phyloP scores from a whole-genome alignment of 2,329 filamentous ascomycete species.

The Botrytis hyacinthi region DNA sequence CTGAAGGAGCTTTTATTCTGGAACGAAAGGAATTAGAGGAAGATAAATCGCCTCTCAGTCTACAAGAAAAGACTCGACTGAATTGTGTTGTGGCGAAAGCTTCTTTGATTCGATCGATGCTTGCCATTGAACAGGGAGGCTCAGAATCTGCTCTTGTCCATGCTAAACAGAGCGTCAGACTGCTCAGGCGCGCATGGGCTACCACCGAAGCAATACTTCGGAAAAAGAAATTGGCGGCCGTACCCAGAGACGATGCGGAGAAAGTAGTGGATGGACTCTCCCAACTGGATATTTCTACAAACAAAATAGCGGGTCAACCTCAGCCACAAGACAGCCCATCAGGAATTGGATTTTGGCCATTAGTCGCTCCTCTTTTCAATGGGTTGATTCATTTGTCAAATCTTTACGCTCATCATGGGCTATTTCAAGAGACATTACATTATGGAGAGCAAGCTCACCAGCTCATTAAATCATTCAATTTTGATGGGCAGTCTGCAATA shows the following conservation, averaged over 20 bases:
- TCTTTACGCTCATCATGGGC: slow-evolving; percentile 78
- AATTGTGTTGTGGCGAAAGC: slow-evolving; percentile 40
- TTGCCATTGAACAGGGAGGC: slow-evolving; percentile 47
- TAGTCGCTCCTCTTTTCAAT: slow-evolving; percentile 71
- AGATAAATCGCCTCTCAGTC: slow-evolving; percentile 23
- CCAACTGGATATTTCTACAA: slow-evolving; percentile 38
- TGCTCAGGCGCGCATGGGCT: slow-evolving; percentile 43
- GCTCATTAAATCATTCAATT: slow-evolving; percentile 52
- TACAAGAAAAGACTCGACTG: slow-evolving; percentile 31
- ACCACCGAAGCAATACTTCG: slow-evolving; percentile 36
- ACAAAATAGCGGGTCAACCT: slow-evolving; percentile 44
- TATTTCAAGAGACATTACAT: slow-evolving; percentile 84
- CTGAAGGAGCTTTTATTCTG: slow-evolving; percentile 32
- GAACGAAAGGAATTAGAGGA: slow-evolving; percentile 28
- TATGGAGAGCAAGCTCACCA: slow-evolving; percentile 82
- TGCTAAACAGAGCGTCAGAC: slow-evolving; percentile 56
- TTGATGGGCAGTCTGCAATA: slow-evolving; percentile 48
- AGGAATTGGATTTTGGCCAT: slow-evolving; percentile 73
- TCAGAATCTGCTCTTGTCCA: slow-evolving; percentile 56
- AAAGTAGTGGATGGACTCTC: slow-evolving; percentile 38
- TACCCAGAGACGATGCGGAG: slow-evolving; percentile 29
- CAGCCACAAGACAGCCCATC: slow-evolving; percentile 40
- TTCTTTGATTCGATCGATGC: slow-evolving; percentile 38
- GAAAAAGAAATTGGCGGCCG: slow-evolving; percentile 15
- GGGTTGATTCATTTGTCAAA: slow-evolving; percentile 71